These are phyloP conservation scores for Daldinia loculata DNA, from an alignment of 495 filamentous ascomycete species.

Conservation along the genomic window DNA sequence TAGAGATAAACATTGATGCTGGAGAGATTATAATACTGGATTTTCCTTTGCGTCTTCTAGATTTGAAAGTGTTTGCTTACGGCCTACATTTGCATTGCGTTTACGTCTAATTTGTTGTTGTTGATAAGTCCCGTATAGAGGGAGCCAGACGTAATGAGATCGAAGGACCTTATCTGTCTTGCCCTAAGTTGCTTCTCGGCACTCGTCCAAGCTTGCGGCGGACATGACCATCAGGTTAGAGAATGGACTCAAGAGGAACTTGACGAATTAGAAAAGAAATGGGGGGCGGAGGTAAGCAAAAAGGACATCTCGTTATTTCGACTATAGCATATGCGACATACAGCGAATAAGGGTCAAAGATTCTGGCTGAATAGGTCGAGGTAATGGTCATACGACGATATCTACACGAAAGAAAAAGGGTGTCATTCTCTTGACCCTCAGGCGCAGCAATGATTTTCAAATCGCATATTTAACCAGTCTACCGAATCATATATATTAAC, in stretches of 20 bases:
- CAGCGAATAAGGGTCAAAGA: background rate
- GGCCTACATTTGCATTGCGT: background rate
- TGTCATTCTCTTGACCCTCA: background rate
- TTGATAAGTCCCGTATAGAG: background rate
- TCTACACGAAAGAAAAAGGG: background rate
- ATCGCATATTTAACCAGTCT: background rate
- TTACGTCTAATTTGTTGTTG: background rate
- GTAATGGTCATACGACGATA: background rate
- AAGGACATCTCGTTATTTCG: background rate
- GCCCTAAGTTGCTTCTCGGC: conserved; percentile 35
- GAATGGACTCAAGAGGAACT: conserved; percentile 53
- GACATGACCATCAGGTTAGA: conserved; percentile 35
- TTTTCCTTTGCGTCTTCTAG: background rate
- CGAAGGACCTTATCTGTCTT: conserved; percentile 21
- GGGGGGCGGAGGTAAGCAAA: conserved; percentile 60
- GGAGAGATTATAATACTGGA: background rate
- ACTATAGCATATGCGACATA: background rate
- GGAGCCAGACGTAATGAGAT: conserved; percentile 29
- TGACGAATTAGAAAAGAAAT: conserved; percentile 62
- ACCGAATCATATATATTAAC: conserved; percentile 6
- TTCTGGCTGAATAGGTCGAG: background rate
- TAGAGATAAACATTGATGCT: background rate
- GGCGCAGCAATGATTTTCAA: background rate
- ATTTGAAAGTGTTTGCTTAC: background rate
- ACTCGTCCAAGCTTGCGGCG: conserved; percentile 39